Evolutionary conservation across 495 filamentous ascomycete species (phyloP).

Genomic region (Daldinia decipiens): DNA sequence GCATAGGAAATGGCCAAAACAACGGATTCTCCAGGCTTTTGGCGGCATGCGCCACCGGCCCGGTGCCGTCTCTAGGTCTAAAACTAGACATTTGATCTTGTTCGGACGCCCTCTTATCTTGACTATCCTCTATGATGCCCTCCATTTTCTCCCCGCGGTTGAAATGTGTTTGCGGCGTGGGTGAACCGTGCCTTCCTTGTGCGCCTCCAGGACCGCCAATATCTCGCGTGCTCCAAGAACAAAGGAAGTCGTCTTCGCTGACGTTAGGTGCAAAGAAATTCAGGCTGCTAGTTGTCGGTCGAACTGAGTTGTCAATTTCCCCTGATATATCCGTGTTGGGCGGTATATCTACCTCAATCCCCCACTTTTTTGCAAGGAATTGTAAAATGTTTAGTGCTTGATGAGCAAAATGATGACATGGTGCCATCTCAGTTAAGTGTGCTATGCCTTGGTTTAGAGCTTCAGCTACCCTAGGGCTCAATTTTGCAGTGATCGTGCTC

Average conservation of each 20-base stretch:
- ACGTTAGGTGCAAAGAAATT: slow-evolving; percentile 65
- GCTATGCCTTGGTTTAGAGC: slow-evolving; percentile 57
- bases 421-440: slow-evolving; percentile 66
- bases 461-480: slow-evolving; percentile 49
- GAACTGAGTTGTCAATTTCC: slow-evolving; percentile 46
- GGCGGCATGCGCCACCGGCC: slow-evolving; percentile 22
- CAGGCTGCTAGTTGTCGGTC: slow-evolving; percentile 55
- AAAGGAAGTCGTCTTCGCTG: slow-evolving; percentile 53
- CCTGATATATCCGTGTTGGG: slow-evolving; percentile 25
- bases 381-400: slow-evolving; percentile 67
- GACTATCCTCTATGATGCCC: slow-evolving; percentile 27
- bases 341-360: slow-evolving; percentile 59
- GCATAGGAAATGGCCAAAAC: slow-evolving; percentile 67
- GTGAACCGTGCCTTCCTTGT: slow-evolving; percentile 21
- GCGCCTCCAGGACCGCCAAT: slow-evolving; percentile 13
- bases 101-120: slow-evolving; percentile 30
- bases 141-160: slow-evolving; percentile 43
- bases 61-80: background rate
- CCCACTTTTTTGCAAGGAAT: slow-evolving; percentile 66
- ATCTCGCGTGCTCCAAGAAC: slow-evolving; percentile 44
- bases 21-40: slow-evolving; percentile 55
- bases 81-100: slow-evolving; percentile 23
- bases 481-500: slow-evolving; percentile 35
- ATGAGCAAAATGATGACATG: slow-evolving; percentile 67
- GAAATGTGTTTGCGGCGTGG: slow-evolving; percentile 10